Conservation (phyloP, 2,329 filamentous ascomycete genomes). For the Verticillium tricorpus region DNA sequence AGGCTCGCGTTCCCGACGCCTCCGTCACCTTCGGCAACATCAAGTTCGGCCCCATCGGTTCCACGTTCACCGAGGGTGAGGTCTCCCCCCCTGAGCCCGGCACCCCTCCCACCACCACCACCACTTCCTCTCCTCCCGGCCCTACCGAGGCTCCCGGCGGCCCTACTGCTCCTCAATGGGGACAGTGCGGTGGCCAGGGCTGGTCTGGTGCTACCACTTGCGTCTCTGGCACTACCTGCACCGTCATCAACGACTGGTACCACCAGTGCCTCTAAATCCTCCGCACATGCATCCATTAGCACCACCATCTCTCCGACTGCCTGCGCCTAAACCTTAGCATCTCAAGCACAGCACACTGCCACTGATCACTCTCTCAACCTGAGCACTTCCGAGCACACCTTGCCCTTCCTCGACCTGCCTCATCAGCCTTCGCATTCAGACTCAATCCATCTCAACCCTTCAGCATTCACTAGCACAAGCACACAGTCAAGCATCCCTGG, state of each 20-base stretch:
- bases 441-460: neutral
- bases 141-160: constrained; percentile 8
- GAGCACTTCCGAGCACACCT: neutral
- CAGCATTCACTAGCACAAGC: neutral
- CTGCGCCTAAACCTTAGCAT: neutral
- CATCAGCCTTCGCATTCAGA: neutral
- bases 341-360: neutral
- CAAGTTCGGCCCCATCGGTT: constrained; percentile 47
- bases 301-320: neutral
- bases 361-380: neutral
- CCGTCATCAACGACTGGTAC: constrained; percentile 33
- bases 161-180: constrained; percentile 21
- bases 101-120: neutral
- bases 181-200: constrained; percentile 31
- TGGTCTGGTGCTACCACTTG: constrained; percentile 32
- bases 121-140: neutral
- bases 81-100: neutral
- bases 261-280: constrained; percentile 27
- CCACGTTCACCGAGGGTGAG: constrained; percentile 34
- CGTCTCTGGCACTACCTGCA: constrained; percentile 29
- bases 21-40: constrained; percentile 51
- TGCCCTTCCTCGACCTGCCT: neutral
- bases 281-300: neutral
- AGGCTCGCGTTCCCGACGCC: constrained; percentile 39
- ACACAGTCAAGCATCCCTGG: neutral